Evolutionary conservation across 768 basidiomycete genomes (phyloP).

Genomic region (Exidia glandulosa): DNA sequence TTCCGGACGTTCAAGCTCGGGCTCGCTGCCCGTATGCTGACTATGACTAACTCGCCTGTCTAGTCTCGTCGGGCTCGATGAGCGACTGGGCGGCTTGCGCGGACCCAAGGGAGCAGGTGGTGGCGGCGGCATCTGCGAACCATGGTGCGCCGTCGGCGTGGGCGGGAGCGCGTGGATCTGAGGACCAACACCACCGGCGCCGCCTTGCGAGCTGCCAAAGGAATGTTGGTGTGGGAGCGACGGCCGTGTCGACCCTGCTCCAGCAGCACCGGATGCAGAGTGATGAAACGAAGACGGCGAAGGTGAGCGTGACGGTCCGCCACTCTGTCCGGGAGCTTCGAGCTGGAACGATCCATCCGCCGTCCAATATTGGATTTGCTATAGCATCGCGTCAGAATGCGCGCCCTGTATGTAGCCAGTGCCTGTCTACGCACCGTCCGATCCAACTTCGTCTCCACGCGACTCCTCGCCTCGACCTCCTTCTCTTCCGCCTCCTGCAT

Average conservation of each 20-base stretch:
- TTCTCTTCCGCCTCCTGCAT: constrained; percentile 40
- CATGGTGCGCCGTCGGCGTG: not conserved
- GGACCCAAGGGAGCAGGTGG: not conserved
- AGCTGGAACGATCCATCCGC: constrained; percentile 12
- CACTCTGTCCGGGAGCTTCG: constrained; percentile 1
- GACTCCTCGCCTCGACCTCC: constrained; percentile 58
- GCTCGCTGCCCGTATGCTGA: constrained; percentile 11
- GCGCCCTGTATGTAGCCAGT: not conserved
- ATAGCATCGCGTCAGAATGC: not conserved
- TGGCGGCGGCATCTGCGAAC: not conserved
- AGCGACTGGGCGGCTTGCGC: not conserved
- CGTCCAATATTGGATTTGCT: constrained; percentile 12
- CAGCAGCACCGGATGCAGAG: not conserved
- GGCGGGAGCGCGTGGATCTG: not conserved
- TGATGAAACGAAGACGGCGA: constrained; percentile 12
- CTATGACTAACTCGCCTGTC: not conserved
- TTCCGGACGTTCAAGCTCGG: not conserved
- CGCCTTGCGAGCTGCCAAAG: not conserved
- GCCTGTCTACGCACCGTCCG: constrained; percentile 38
- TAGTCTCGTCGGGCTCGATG: not conserved
- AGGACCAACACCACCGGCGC: not conserved
- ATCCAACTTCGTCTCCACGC: constrained; percentile 55
- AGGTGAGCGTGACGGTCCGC: constrained; percentile 7
- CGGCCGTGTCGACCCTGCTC: not conserved
- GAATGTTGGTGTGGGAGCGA: not conserved